A percentile compares a stretch with the other conserved stretches of the same genome.
Conservation (phyloP, 352 stramenopile genomes). For the Phytophthora fragariaefolia region DNA sequence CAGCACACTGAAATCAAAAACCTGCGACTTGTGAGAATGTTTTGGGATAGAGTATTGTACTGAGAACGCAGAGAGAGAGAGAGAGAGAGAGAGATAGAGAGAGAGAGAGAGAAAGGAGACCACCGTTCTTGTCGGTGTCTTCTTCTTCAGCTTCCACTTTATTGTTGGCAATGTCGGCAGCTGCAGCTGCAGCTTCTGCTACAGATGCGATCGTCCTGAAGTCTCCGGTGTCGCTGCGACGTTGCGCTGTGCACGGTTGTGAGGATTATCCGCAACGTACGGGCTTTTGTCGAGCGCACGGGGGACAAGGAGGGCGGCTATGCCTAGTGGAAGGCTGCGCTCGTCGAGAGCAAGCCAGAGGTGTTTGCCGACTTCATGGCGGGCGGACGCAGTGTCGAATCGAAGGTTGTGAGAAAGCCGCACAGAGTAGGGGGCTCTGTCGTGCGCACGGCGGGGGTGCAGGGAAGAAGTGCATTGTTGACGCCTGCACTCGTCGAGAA, state of each 20-base stretch:
- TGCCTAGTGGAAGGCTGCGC: conserved; percentile 22
- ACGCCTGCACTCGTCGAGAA: conserved; percentile 20
- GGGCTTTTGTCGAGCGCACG: conserved; percentile 22
- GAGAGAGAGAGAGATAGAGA: conserved; percentile 7
- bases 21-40: background rate
- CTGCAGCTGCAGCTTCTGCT: background rate
- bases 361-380: conserved; percentile 23
- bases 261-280: conserved; percentile 21
- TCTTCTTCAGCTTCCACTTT: background rate
- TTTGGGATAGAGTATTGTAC: background rate
- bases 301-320: conserved; percentile 17
- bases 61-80: conserved; percentile 8
- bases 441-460: conserved; percentile 57
- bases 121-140: background rate
- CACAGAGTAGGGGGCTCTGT: conserved; percentile 58
- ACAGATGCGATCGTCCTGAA: background rate
- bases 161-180: background rate
- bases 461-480: conserved; percentile 28
- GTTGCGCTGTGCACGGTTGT: conserved; percentile 18
- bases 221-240: conserved; percentile 2
- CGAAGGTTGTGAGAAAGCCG: conserved; percentile 52
- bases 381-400: conserved; percentile 38
- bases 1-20: background rate
- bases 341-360: conserved; percentile 20
- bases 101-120: conserved; percentile 11